A percentile compares a stretch with the other conserved stretches of the same genome.
These are phyloP conservation scores for Pseudevernia furfuracea DNA, from an alignment of 495 filamentous ascomycete genomes.

Conservation along the genomic window DNA sequence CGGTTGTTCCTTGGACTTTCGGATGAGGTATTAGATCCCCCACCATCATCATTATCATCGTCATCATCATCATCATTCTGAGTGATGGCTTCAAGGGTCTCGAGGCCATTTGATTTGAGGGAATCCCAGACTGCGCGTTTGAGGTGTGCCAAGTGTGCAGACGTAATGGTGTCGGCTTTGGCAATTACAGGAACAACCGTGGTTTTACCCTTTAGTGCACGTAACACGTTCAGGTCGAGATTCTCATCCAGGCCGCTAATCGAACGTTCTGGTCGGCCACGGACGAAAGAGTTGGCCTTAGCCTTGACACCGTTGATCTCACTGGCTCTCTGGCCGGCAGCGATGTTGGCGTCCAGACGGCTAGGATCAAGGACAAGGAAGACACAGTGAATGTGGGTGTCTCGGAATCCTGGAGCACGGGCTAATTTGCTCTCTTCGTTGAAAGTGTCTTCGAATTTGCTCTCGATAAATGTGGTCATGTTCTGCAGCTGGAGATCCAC, in stretches of 20 bases:
- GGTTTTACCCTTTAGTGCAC: slow-evolving; percentile 85
- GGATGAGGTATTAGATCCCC: slow-evolving; percentile 25
- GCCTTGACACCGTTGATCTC: slow-evolving; percentile 45
- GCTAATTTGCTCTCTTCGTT: slow-evolving; percentile 96
- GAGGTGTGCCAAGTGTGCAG: slow-evolving; percentile 84
- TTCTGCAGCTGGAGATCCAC: slow-evolving; percentile 90
- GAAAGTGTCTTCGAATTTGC: slow-evolving; percentile 97
- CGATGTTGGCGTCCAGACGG: slow-evolving; percentile 75
- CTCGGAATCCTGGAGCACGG: slow-evolving; percentile 82
- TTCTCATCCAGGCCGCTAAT: slow-evolving; percentile 74
- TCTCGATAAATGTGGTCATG: slow-evolving; percentile 86
- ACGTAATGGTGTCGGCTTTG: slow-evolving; percentile 94
- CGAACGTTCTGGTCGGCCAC: slow-evolving; percentile 24
- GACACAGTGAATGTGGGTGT: slow-evolving; percentile 95
- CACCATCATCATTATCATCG: slow-evolving; percentile 55
- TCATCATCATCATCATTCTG: slow-evolving; percentile 58
- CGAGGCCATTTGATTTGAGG: slow-evolving; percentile 75
- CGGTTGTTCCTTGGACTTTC: slow-evolving; percentile 40
- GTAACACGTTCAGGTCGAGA: slow-evolving; percentile 83
- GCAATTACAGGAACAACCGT: slow-evolving; percentile 93
- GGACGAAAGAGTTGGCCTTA: slow-evolving; percentile 35
- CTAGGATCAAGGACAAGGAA: slow-evolving; percentile 88
- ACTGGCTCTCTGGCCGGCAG: slow-evolving; percentile 54
- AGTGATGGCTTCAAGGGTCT: slow-evolving; percentile 79
- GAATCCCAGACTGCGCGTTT: slow-evolving; percentile 87